Evolutionary conservation across 2,329 filamentous ascomycete species (phyloP), one percentile per base, ranked within the genome.

Genomic region (Hypoxylon sp.): DNA sequence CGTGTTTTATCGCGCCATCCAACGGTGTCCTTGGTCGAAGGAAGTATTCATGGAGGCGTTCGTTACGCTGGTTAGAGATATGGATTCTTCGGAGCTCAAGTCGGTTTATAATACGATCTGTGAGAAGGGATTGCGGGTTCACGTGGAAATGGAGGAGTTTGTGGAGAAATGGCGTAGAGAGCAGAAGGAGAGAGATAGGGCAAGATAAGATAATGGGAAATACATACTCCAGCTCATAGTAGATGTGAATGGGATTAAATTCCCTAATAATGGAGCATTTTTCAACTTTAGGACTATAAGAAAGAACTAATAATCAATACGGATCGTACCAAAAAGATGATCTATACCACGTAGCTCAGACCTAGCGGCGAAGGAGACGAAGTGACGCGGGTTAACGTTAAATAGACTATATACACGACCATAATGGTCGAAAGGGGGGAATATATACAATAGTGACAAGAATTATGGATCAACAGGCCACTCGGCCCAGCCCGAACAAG

Each of bases 31-130:
- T 1, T 81, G 78, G 68, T 80, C 81, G 2, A 85, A 81, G 69
- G 82, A 83, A 2, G 78, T 85, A 2, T 84, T 84, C 64, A 81
- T 88, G 79, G 81, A 85, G 73, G 85, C 81, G 0, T 87, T 88
- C 71, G 70, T 70, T 34, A 81, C 78, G n/a, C 69, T 85, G 29
- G 76, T 76, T 11, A 71, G 76, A 6, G 80, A 80, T 0, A 79
- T 87, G 80, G 79, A 82, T 54, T 79, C 80, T 19, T 76, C 77
- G 1, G 85, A 88, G 70, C 74, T 88, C 48, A 79, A 79, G 65
- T 81, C 81, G 0, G 81, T 86, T 11, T 83, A 83, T 61, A 77
- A 79, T 39, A 82, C 80, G 1, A 81, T 87, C 77, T 76, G 74
- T 16, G 77, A 79, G 3, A 87, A 84, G 75, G 84, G 85, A 0